Evolutionary conservation across 371 early-diverging fungal species (phyloP).

Genomic region (Dipsacomyces acuminosporus): DNA sequence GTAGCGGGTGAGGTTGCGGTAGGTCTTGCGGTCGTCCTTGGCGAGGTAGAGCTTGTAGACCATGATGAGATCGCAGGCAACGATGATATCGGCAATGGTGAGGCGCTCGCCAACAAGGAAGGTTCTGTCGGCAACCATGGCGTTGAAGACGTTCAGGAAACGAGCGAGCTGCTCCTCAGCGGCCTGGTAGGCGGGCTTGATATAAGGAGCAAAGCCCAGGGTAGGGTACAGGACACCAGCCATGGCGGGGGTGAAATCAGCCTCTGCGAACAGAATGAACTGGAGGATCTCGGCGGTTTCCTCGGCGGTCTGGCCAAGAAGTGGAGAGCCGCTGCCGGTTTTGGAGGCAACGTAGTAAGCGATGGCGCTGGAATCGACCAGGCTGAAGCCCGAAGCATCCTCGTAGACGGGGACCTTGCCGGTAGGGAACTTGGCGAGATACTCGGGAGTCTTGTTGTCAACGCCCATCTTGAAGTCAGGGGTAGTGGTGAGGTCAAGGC

Average conservation of each 20-base stretch:
- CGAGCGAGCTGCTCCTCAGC: constrained; percentile 62
- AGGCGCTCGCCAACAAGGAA: constrained; percentile 88
- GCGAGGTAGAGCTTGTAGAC: constrained; percentile 61
- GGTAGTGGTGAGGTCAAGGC: constrained; percentile 62
- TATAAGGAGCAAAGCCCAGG: constrained; percentile 57
- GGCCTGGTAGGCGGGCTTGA: constrained; percentile 64
- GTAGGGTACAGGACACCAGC: constrained; percentile 64
- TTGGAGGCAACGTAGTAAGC: constrained; percentile 71
- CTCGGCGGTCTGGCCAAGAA: constrained; percentile 49
- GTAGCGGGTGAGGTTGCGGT: constrained; percentile 82
- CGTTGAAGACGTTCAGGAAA: constrained; percentile 65
- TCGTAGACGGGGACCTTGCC: constrained; percentile 83
- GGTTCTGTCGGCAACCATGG: constrained; percentile 70
- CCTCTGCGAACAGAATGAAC: constrained; percentile 69
- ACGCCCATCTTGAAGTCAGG: constrained; percentile 62
- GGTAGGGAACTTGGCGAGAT: constrained; percentile 74
- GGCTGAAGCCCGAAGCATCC: constrained; percentile 58
- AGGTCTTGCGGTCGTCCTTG: constrained; percentile 65
- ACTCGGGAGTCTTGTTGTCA: constrained; percentile 72
- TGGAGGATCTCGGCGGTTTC: constrained; percentile 77
- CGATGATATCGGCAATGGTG: constrained; percentile 84
- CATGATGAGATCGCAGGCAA: constrained; percentile 57
- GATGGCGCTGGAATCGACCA: constrained; percentile 83
- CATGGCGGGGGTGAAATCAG: constrained; percentile 52
- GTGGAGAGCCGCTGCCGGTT: constrained; percentile 23